Percentiles rank a stretch among this genome's conserved stretches.
phyloP scores from a whole-genome alignment of 2,329 filamentous ascomycete genomes.

The Coniochaeta sp. region DNA sequence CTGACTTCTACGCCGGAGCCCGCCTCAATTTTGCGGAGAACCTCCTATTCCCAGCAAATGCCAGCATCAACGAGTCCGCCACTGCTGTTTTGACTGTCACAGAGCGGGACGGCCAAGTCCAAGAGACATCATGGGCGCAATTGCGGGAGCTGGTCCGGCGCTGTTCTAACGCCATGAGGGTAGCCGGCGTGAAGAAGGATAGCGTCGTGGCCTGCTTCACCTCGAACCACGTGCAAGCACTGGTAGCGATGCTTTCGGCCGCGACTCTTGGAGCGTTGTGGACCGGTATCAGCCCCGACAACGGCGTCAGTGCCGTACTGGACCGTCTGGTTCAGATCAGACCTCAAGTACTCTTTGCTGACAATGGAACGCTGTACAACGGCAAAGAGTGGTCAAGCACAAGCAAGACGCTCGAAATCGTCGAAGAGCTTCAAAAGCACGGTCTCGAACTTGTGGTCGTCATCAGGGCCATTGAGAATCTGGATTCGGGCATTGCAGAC shows the following conservation, averaged over 20 bases:
- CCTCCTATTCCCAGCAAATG: slow-evolving; percentile 67
- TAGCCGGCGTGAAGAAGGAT: slow-evolving; percentile 48
- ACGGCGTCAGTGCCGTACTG: slow-evolving; percentile 81
- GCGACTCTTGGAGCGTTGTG: slow-evolving; percentile 80
- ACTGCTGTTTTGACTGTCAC: slow-evolving; percentile 74
- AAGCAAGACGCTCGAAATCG: slow-evolving; percentile 72
- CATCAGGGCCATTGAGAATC: slow-evolving; percentile 54
- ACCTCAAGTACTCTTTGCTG: slow-evolving; percentile 74
- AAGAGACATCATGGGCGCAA: slow-evolving; percentile 62
- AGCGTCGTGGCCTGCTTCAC: slow-evolving; percentile 67
- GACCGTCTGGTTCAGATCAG: slow-evolving; percentile 82
- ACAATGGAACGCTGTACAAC: slow-evolving; percentile 87
- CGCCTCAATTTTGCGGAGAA: slow-evolving; percentile 93
- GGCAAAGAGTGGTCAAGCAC: slow-evolving; percentile 79
- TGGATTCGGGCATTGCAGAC: slow-evolving; percentile 32
- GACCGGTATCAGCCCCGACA: slow-evolving; percentile 91
- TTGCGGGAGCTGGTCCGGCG: slow-evolving; percentile 69
- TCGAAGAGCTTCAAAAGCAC: slow-evolving; percentile 48
- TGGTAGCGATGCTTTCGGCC: slow-evolving; percentile 81
- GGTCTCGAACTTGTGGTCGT: slow-evolving; percentile 66
- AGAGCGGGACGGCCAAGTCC: slow-evolving; percentile 56
- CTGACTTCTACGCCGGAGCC: slow-evolving; percentile 73
- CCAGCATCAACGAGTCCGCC: slow-evolving; percentile 46
- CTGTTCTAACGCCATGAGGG: slow-evolving; percentile 64
- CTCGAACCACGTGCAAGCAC: slow-evolving; percentile 79